These are phyloP conservation scores for Rhizomucor pusillus DNA, from an alignment of 371 early-diverging fungal genomes.

Conservation along the genomic window DNA sequence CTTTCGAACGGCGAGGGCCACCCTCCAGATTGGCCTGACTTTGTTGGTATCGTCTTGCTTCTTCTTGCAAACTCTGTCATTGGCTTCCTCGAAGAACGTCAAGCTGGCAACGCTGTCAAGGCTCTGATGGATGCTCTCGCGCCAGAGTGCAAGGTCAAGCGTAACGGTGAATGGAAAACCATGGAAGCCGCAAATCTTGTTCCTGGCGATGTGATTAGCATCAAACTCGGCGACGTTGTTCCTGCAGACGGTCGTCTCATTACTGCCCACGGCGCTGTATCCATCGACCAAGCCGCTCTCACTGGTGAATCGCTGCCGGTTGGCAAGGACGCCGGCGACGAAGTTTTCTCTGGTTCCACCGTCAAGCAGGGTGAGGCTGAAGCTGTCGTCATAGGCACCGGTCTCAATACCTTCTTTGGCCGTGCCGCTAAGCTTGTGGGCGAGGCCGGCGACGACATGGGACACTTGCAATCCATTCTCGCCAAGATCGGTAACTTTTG, in stretches of 20 bases:
- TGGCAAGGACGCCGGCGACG: slow-evolving; percentile 68
- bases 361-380: slow-evolving; percentile 93
- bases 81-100: slow-evolving; percentile 85
- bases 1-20: slow-evolving; percentile 66
- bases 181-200: slow-evolving; percentile 62
- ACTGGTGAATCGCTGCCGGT: slow-evolving; percentile 85
- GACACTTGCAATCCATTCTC: slow-evolving; percentile 86
- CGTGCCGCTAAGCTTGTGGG: slow-evolving; percentile 84
- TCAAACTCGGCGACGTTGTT: slow-evolving; percentile 79
- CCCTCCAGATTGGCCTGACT: slow-evolving; percentile 82
- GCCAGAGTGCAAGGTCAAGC: slow-evolving; percentile 71
- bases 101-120: slow-evolving; percentile 77
- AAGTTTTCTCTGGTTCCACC: slow-evolving; percentile 77
- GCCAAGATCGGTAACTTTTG: slow-evolving; percentile 92
- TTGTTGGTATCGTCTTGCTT: slow-evolving; percentile 79
- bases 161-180: slow-evolving; percentile 57
- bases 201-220: slow-evolving; percentile 74
- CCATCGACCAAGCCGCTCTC: slow-evolving; percentile 80
- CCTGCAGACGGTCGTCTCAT: slow-evolving; percentile 76
- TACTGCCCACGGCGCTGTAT: slow-evolving; percentile 46
- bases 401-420: slow-evolving; percentile 88
- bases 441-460: slow-evolving; percentile 77
- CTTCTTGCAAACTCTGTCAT: slow-evolving; percentile 83
- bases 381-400: slow-evolving; percentile 87
- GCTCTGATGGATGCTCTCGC: slow-evolving; percentile 77